Evolutionary conservation across 768 basidiomycete genomes (phyloP).

Genomic region (Naganishia vaughanmartiniae): DNA sequence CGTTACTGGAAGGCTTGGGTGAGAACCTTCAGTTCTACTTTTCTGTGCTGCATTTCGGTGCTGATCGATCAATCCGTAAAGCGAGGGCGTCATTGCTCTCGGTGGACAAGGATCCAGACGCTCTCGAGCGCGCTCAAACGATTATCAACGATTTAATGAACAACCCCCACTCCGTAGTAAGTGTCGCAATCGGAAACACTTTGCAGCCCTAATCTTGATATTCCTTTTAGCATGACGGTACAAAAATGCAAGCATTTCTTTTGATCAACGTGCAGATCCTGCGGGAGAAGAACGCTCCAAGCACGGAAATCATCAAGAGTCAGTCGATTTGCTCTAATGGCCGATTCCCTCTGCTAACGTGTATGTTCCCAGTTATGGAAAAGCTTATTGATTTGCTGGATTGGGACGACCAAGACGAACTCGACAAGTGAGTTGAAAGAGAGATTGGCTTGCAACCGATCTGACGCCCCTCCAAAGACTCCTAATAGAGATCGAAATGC

Average conservation of each 20-base stretch:
- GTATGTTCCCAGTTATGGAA: background rate
- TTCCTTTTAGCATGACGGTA: background rate
- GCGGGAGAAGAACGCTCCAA: slow-evolving; percentile 7
- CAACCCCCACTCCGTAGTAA: background rate
- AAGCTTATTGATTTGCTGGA: slow-evolving; percentile 2
- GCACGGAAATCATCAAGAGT: slow-evolving; percentile 9
- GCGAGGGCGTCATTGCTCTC: slow-evolving; percentile 12
- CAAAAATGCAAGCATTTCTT: slow-evolving; percentile 2
- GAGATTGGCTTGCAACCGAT: background rate
- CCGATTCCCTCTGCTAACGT: background rate
- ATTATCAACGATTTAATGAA: slow-evolving; percentile 7
- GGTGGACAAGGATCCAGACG: slow-evolving; percentile 1
- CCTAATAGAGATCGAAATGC: background rate
- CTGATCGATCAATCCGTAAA: background rate
- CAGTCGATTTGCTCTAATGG: too few species aligned
- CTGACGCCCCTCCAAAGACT: background rate
- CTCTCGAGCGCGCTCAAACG: slow-evolving; percentile 11
- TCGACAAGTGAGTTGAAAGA: background rate
- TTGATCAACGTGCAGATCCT: slow-evolving; percentile 13
- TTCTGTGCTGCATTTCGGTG: too few species aligned
- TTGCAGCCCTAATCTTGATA: background rate
- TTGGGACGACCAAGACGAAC: background rate
- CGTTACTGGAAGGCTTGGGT: slow-evolving; percentile 20
- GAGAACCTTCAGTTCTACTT: background rate
- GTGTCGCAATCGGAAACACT: background rate